Base-by-base conservation (phyloP, 805 yeast species). In the Wickerhamomyces bisporus region DNA sequence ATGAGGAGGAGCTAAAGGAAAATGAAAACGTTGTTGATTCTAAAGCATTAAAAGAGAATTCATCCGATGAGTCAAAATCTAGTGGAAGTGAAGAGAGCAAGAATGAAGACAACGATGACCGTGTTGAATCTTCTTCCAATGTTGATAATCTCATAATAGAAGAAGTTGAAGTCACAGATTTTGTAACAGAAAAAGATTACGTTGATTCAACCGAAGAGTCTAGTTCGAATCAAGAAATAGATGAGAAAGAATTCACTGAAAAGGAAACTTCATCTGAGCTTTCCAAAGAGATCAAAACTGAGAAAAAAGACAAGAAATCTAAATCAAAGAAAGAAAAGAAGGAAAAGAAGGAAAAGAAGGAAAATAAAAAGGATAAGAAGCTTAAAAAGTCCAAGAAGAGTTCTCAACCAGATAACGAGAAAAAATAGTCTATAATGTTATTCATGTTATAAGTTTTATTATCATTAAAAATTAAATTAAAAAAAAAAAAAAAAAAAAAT, bases 131-230 rank as follows among this genome's bases (percentile, higher is more conserved):
- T 14, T 26, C 38, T 18, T 19, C 10, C 5, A 30, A 30, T 13
- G 13, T 34, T 7, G 31, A 19, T 30, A 66, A 65, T 41, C 51
- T 70, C 38, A 60, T 70, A 6, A 57, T 68, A 15, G 73, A 69
- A 32, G 64, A 65, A 36, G 70, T 69, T 10, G 70, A 70, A 49
- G 73, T 69, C 4, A 48, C 57, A 1, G 66, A 63, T 24, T 59
- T 50, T 42, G 48, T 59, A 5, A 38, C 45, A 5, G 39, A 45
- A 7, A 44, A 42, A 6, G 43, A 40, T 17, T 38, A 24, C 14
- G 30, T 13, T 7, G 36, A 40, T 35, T 26, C 41, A 12, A 6
- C 27, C 28, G 35, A 26, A 28, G 20, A 6, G 25, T 18, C 30
- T 35, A 35, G 37, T 24, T 28, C 16, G 2, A 11, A 19, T 17